These are phyloP conservation scores for Phytophthora sansomeana DNA, from an alignment of 352 stramenopile genomes.

Conservation along the genomic window DNA sequence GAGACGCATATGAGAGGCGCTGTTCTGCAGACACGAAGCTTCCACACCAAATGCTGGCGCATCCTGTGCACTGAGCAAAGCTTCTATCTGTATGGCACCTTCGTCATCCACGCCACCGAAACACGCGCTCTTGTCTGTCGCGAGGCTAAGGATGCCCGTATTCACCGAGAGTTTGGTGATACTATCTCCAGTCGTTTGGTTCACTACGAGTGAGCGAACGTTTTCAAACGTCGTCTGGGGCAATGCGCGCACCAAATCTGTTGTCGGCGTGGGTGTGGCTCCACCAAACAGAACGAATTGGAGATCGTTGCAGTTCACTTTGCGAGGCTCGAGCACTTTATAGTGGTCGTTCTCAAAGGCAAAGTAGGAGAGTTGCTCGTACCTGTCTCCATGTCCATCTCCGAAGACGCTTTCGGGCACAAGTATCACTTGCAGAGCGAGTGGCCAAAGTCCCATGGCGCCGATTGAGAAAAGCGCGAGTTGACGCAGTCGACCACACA, in stretches of 20 bases:
- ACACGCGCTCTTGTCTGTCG: conserved; percentile 29
- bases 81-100: conserved; percentile 45
- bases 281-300: conserved; percentile 26
- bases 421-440: conserved; percentile 39
- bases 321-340: conserved; percentile 35
- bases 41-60: conserved; percentile 37
- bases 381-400: conserved; percentile 53
- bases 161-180: conserved; percentile 25
- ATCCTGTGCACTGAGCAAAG: conserved; percentile 32
- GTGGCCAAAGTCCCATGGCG: conserved; percentile 49
- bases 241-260: conserved; percentile 38
- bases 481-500: conserved; percentile 32
- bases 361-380: conserved; percentile 45
- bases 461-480: conserved; percentile 41
- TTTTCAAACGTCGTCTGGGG: conserved; percentile 26
- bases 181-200: conserved; percentile 26
- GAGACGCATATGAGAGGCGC: conserved; percentile 36
- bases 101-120: conserved; percentile 47
- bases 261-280: conserved; percentile 10
- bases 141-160: conserved; percentile 34
- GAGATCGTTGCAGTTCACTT: conserved; percentile 36
- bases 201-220: conserved; percentile 32
- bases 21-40: conserved; percentile 28
- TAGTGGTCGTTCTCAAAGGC: conserved; percentile 50
- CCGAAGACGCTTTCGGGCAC: conserved; percentile 47